phyloP scores from a whole-genome alignment of 805 yeast genomes.

The Hanseniaspora jakobsenii region DNA sequence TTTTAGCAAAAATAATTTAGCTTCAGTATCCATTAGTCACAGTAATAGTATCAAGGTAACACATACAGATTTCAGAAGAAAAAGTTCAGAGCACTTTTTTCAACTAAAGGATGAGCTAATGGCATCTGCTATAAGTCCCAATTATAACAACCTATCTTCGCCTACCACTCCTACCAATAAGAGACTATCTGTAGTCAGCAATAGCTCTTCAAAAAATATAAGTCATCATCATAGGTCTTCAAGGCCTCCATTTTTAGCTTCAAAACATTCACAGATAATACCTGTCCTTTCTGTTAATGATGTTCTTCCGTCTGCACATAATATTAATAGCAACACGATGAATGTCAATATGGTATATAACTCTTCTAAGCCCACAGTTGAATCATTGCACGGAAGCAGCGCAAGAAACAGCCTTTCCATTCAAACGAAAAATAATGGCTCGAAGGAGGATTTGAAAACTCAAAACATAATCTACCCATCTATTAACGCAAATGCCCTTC shows the following conservation, averaged over 20 bases:
- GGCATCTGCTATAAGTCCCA: background rate
- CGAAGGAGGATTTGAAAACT: no score
- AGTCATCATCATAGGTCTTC: conserved; percentile 16
- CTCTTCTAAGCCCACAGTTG: conserved; percentile 16
- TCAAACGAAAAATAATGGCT: no score
- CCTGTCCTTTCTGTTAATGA: conserved; percentile 21
- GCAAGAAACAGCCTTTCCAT: background rate
- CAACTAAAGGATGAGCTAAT: conserved; percentile 3
- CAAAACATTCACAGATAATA: conserved; percentile 28
- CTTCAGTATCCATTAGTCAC: background rate
- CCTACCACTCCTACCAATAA: conserved; percentile 13
- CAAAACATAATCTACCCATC: background rate
- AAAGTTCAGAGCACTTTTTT: conserved; percentile 7
- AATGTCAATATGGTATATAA: background rate
- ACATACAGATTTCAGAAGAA: conserved; percentile 6
- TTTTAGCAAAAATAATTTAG: no score
- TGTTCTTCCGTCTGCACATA: background rate
- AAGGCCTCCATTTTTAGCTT: conserved; percentile 27
- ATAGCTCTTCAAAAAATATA: conserved; percentile 4
- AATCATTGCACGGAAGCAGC: background rate
- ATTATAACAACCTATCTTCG: no score
- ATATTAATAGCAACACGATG: background rate
- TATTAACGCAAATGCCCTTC: conserved; percentile 7
- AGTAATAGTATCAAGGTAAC: background rate
- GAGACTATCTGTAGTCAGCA: background rate